Conservation (phyloP, 768 basidiomycete species). For the Neoboletus magnificus region DNA sequence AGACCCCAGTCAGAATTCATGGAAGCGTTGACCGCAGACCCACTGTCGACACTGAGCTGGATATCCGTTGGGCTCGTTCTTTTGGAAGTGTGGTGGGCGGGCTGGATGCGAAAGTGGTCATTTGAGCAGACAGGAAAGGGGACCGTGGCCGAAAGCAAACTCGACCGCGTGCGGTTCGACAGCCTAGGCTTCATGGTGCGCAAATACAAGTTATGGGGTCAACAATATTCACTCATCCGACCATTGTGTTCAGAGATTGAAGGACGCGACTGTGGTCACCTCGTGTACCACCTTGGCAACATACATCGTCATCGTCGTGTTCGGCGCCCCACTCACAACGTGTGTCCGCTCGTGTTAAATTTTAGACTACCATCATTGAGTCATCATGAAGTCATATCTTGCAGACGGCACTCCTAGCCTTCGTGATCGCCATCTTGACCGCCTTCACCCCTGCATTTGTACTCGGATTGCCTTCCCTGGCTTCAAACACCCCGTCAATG, state of each 20-base stretch:
- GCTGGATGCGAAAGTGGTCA: constrained; percentile 60
- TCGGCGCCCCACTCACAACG: constrained; percentile 74
- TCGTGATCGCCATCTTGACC: constrained; percentile 63
- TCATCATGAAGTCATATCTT: constrained; percentile 40
- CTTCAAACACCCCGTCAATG: constrained; percentile 41
- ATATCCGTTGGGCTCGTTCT: constrained; percentile 51
- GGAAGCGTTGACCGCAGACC: constrained; percentile 59
- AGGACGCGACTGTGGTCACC: constrained; percentile 52
- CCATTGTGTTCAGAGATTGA: constrained; percentile 42
- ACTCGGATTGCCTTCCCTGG: constrained; percentile 57
- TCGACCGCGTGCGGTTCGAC: constrained; percentile 41
- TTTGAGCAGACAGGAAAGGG: constrained; percentile 41
- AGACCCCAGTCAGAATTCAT: constrained; percentile 72
- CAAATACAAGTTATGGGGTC: constrained; percentile 17
- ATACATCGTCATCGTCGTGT: constrained; percentile 53
- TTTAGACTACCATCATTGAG: background rate
- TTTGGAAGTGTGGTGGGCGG: constrained; percentile 70
- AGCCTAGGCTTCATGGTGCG: constrained; percentile 37
- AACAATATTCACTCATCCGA: constrained; percentile 1
- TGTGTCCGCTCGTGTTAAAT: constrained; percentile 26
- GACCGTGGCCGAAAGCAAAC: constrained; percentile 39
- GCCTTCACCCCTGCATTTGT: constrained; percentile 68
- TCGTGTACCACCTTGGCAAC: constrained; percentile 43
- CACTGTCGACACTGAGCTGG: constrained; percentile 56
- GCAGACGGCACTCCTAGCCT: constrained; percentile 66